Evolutionary conservation across 805 yeast species (phyloP).

Genomic region (Candida hispaniensis): DNA sequence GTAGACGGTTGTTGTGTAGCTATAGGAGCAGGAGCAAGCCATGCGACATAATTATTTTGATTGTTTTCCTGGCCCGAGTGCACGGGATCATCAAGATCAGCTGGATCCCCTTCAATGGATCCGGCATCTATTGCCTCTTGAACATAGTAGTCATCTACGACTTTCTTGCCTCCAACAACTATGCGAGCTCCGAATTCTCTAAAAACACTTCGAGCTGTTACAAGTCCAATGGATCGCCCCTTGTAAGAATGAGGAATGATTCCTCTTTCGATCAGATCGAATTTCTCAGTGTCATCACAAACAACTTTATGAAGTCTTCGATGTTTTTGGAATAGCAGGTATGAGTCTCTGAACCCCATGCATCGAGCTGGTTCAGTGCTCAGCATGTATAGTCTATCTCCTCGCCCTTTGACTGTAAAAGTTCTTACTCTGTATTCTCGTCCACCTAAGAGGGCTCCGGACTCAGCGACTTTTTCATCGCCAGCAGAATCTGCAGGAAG

Average conservation of each 20-base stretch:
- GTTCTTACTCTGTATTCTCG: slow-evolving; percentile 54
- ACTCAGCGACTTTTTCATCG: slow-evolving; percentile 53
- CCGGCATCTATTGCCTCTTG: slow-evolving; percentile 43
- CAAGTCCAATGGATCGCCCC: slow-evolving; percentile 79
- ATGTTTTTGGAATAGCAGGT: slow-evolving; percentile 80
- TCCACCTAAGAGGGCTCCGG: slow-evolving; percentile 61
- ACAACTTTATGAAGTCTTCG: slow-evolving; percentile 61
- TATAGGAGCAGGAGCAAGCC: slow-evolving; percentile 37
- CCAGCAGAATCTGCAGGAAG: slow-evolving; percentile 73
- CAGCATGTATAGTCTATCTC: slow-evolving; percentile 71
- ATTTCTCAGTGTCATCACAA: slow-evolving; percentile 65
- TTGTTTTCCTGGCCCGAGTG: slow-evolving; percentile 36
- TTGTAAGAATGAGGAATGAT: slow-evolving; percentile 82
- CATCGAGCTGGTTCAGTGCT: slow-evolving; percentile 94
- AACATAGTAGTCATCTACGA: slow-evolving; percentile 84
- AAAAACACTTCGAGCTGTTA: slow-evolving; percentile 80
- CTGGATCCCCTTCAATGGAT: slow-evolving; percentile 58
- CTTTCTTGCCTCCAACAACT: slow-evolving; percentile 66
- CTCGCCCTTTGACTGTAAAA: slow-evolving; percentile 41
- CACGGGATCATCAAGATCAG: slow-evolving; percentile 49
- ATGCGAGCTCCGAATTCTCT: slow-evolving; percentile 87
- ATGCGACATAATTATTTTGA: slow-evolving; percentile 43
- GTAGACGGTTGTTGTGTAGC: too few species aligned
- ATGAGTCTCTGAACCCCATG: slow-evolving; percentile 88
- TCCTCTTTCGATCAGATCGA: slow-evolving; percentile 68